phyloP scores from a whole-genome alignment of 768 basidiomycete species.

The Ramaria rubella region DNA sequence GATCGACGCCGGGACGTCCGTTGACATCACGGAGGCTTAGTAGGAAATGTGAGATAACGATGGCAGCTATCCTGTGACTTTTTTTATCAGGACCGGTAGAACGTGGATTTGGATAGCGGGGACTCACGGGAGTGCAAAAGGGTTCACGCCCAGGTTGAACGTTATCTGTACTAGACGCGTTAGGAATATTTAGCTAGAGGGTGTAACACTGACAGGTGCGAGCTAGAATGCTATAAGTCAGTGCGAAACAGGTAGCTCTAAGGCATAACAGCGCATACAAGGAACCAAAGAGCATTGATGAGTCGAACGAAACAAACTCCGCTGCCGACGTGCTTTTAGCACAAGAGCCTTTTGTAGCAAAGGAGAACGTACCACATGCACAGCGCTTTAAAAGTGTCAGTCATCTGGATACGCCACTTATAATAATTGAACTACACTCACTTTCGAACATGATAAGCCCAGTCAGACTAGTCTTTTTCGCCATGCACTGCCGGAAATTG shows the following conservation, averaged over 20 bases:
- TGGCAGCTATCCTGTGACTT: background rate
- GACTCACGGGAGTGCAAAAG: constrained; percentile 2
- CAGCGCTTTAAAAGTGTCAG: no score
- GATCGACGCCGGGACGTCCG: no score
- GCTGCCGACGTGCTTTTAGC: no score
- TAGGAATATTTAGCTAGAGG: background rate
- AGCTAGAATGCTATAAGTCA: background rate
- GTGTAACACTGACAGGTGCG: background rate
- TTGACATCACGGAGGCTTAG: background rate
- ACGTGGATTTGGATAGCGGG: background rate
- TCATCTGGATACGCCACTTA: no score
- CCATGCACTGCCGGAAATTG: no score
- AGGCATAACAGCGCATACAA: background rate
- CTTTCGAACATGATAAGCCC: no score
- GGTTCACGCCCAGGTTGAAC: constrained; percentile 1
- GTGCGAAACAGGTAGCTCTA: background rate
- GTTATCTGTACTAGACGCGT: background rate
- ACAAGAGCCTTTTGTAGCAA: no score
- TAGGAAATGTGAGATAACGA: constrained; percentile 3
- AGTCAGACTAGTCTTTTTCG: no score
- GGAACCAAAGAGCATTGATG: constrained; percentile 6
- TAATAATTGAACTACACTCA: no score
- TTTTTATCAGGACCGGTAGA: background rate
- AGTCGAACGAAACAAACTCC: constrained; percentile 2
- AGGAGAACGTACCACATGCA: no score